Percentiles rank a stretch among this genome's conserved stretches.
Conservation (phyloP, 2,329 filamentous ascomycete genomes). For the Pseudogymnoascus pannorum region DNA sequence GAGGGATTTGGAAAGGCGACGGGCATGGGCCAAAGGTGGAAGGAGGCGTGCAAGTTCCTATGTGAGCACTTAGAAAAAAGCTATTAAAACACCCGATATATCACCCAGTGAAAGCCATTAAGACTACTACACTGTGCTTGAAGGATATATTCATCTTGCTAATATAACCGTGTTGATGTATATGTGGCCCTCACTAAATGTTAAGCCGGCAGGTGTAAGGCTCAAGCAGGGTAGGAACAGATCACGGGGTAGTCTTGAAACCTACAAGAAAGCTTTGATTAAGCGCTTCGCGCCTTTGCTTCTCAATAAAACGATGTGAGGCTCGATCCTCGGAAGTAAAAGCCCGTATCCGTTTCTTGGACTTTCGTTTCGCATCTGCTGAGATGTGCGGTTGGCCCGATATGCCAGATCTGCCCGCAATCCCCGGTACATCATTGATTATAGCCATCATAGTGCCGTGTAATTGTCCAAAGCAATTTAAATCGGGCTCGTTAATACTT, state of each 20-base stretch:
- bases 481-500: background rate
- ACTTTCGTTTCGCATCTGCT: background rate
- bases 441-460: background rate
- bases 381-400: background rate
- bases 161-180: background rate
- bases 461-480: background rate
- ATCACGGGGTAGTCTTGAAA: background rate
- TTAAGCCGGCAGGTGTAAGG: background rate
- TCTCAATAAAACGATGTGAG: slow-evolving; percentile 22
- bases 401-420: background rate
- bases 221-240: background rate
- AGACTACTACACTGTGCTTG: background rate
- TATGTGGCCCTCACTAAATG: background rate
- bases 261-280: slow-evolving; percentile 22
- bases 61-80: background rate
- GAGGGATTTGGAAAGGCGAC: slow-evolving; percentile 22
- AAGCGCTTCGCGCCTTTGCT: slow-evolving; percentile 21
- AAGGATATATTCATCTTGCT: background rate
- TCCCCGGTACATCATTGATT: background rate
- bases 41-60: slow-evolving; percentile 22
- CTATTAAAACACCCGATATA: background rate
- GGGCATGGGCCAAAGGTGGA: slow-evolving; percentile 15
- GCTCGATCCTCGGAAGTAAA: slow-evolving; percentile 23
- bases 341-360: slow-evolving; percentile 18
- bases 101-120: background rate